Evolutionary conservation across 352 stramenopile genomes (phyloP).

Genomic region (Globisporangium polare): DNA sequence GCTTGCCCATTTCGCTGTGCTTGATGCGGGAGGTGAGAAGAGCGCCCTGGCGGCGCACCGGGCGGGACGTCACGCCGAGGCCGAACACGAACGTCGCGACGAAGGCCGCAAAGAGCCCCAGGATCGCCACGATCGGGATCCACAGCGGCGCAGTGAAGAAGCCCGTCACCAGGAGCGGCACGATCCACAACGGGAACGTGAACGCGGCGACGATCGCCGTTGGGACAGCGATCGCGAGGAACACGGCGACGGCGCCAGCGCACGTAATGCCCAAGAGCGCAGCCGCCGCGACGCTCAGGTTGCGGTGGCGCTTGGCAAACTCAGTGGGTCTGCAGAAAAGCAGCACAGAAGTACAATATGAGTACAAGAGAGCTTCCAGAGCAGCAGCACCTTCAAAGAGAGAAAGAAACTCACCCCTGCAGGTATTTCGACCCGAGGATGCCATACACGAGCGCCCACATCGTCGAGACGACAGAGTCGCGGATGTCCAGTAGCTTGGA

Average conservation of each 20-base stretch:
- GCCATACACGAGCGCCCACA: constrained; percentile 40
- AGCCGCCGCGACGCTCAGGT: constrained; percentile 55
- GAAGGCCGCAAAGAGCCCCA: constrained; percentile 63
- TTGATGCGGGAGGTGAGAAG: constrained; percentile 76
- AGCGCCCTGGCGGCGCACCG: constrained; percentile 73
- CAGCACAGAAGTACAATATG: neutral
- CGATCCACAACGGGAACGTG: constrained; percentile 84
- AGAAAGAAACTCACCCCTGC: constrained; percentile 23
- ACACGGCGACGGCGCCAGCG: constrained; percentile 47
- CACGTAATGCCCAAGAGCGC: constrained; percentile 48
- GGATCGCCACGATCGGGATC: constrained; percentile 62
- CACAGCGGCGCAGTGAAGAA: constrained; percentile 83
- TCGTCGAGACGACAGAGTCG: constrained; percentile 52
- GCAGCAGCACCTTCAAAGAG: neutral
- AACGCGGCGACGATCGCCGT: constrained; percentile 65
- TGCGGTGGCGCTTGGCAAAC: constrained; percentile 74
- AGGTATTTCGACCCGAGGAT: constrained; percentile 36
- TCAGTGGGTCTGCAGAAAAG: constrained; percentile 34
- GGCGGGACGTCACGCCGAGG: constrained; percentile 66
- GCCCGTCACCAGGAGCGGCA: constrained; percentile 64
- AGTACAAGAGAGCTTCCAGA: neutral
- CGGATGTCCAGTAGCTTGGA: constrained; percentile 72
- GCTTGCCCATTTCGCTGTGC: constrained; percentile 76
- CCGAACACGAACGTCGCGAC: constrained; percentile 68
- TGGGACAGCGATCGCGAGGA: constrained; percentile 67